Evolutionary conservation across 768 basidiomycete genomes (phyloP).

Genomic region (Phanerodontia chrysosporium): DNA sequence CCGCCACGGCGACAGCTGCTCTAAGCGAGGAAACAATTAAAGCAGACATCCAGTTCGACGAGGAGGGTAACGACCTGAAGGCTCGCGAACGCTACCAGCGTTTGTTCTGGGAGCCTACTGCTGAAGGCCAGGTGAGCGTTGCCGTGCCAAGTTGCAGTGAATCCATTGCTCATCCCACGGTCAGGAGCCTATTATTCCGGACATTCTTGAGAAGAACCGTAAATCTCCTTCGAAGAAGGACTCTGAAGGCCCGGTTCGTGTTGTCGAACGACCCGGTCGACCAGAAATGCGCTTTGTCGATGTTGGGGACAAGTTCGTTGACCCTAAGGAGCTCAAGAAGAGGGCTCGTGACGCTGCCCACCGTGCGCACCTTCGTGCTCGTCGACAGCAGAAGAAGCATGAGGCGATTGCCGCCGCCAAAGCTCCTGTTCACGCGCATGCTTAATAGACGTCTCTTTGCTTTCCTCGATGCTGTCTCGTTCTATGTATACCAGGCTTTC

Average conservation of each 20-base stretch:
- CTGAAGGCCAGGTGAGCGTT: conserved; percentile 58
- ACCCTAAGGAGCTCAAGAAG: conserved; percentile 47
- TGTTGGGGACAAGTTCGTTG: conserved; percentile 67
- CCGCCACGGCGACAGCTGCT: conserved; percentile 1
- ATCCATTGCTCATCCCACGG: neutral
- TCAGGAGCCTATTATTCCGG: conserved; percentile 62
- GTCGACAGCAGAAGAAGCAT: neutral
- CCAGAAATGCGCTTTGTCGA: conserved; percentile 66
- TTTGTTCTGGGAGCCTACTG: conserved; percentile 75
- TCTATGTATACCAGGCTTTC: conserved; percentile 1
- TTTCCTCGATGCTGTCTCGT: neutral
- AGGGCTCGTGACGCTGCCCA: conserved; percentile 49
- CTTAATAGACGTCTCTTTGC: neutral
- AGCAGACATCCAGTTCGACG: conserved; percentile 61
- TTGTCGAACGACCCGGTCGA: conserved; percentile 36
- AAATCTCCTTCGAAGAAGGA: neutral
- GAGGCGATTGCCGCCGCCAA: neutral
- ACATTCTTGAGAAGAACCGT: conserved; percentile 11
- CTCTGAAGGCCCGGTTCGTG: neutral
- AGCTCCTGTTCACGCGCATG: neutral
- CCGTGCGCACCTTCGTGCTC: conserved; percentile 22
- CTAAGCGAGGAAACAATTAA: conserved; percentile 48
- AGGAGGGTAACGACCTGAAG: conserved; percentile 47
- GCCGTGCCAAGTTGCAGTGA: neutral
- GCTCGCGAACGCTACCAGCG: conserved; percentile 64